A percentile compares a stretch with the other conserved stretches of the same genome.
These are phyloP conservation scores for Hypoxylon rubiginosum DNA, from an alignment of 2,329 filamentous ascomycete genomes.

Conservation along the genomic window DNA sequence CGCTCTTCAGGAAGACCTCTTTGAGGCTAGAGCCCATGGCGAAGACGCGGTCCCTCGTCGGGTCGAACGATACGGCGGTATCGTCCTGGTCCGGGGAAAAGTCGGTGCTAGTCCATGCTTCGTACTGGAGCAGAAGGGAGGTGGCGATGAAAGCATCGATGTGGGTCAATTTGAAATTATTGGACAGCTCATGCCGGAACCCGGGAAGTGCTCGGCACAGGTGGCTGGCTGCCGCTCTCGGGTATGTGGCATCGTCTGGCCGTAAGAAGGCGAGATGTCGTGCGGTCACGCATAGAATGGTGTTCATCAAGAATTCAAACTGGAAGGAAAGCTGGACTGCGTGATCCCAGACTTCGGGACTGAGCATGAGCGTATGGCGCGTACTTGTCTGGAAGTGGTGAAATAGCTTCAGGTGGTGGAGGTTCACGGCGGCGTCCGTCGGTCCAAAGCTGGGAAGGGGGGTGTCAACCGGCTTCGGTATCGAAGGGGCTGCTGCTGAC, in stretches of 20 bases:
- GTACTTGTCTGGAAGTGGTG: conserved; percentile 46
- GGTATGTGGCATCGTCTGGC: conserved; percentile 26
- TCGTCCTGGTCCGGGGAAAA: not conserved
- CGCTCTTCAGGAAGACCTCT: conserved; percentile 38
- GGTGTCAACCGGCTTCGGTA: not conserved
- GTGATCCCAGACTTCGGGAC: conserved; percentile 32
- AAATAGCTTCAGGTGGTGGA: conserved; percentile 41
- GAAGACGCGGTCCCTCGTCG: conserved; percentile 41
- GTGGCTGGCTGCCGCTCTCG: conserved; percentile 30
- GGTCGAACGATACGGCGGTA: not conserved
- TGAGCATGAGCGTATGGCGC: conserved; percentile 38
- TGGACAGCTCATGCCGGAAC: conserved; percentile 34
- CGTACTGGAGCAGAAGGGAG: conserved; percentile 42
- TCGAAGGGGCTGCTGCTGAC: not conserved
- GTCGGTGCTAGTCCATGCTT: conserved; percentile 43
- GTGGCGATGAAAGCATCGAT: conserved; percentile 45
- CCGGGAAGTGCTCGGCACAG: conserved; percentile 37
- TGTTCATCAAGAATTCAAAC: conserved; percentile 44
- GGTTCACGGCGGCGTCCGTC: conserved; percentile 27
- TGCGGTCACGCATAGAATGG: conserved; percentile 41
- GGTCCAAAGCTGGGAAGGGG: not conserved
- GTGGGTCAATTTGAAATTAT: conserved; percentile 27
- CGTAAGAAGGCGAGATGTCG: conserved; percentile 41
- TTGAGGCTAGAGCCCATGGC: conserved; percentile 44
- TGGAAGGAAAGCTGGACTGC: conserved; percentile 43